phyloP scores from a whole-genome alignment of 2,329 filamentous ascomycete species.

The Bipolaris cookei region DNA sequence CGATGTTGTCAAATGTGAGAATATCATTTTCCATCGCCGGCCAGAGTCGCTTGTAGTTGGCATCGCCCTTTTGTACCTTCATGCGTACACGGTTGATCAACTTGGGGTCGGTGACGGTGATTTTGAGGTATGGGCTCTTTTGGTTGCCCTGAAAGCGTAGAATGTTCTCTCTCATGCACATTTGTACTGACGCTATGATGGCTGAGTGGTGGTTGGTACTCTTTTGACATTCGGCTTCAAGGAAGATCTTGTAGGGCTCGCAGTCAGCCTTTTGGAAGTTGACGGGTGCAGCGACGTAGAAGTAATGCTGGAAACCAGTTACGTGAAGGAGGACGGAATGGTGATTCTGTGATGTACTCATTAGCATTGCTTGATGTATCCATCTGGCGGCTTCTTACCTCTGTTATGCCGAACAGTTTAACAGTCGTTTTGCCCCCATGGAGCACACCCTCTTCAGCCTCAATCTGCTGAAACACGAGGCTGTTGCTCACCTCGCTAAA shows the following conservation, averaged over 20 bases:
- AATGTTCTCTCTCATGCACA: constrained; percentile 87
- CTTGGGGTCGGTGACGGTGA: constrained; percentile 90
- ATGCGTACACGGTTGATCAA: constrained; percentile 77
- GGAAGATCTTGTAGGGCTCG: constrained; percentile 75
- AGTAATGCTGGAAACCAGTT: constrained; percentile 93
- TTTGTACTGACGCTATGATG: constrained; percentile 78
- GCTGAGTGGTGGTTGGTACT: constrained; percentile 64
- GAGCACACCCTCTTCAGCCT: constrained; percentile 86
- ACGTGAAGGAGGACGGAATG: constrained; percentile 96
- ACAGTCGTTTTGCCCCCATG: constrained; percentile 78
- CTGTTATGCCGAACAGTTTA: constrained; percentile 92
- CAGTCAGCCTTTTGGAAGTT: constrained; percentile 81
- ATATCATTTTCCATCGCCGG: constrained; percentile 67
- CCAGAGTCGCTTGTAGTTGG: constrained; percentile 94
- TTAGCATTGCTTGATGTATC: constrained; percentile 17
- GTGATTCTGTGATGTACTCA: constrained; percentile 58
- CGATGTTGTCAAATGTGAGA: constrained; percentile 92
- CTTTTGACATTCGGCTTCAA: constrained; percentile 76
- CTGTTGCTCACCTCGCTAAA: constrained; percentile 70
- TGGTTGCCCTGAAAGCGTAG: constrained; percentile 94
- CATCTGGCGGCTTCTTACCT: constrained; percentile 55
- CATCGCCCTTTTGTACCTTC: constrained; percentile 74
- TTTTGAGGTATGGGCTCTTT: constrained; percentile 89
- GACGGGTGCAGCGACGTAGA: constrained; percentile 88
- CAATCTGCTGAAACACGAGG: constrained; percentile 94